Evolutionary conservation across 148 eudicot species (phyloP).

Genomic region (Vaccinium vitisidaea): DNA sequence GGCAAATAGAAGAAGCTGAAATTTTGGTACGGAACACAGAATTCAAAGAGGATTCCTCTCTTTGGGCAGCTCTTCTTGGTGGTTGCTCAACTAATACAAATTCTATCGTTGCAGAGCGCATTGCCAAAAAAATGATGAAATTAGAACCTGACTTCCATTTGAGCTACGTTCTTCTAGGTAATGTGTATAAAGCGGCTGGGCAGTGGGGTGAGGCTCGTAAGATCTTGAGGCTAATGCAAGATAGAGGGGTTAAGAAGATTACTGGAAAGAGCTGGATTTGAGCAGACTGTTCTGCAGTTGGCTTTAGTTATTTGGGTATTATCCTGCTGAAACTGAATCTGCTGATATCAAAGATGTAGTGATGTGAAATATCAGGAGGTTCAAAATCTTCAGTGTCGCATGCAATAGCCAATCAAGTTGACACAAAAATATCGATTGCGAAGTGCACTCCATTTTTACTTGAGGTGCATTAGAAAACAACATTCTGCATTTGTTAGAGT

Average conservation of each 20-base stretch:
- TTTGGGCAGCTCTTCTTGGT: constrained; percentile 79
- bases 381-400: not conserved
- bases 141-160: constrained; percentile 63
- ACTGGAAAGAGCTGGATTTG: constrained; percentile 85
- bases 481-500: not conserved
- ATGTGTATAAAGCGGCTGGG: constrained; percentile 62
- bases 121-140: constrained; percentile 71
- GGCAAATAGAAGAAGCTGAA: constrained; percentile 77
- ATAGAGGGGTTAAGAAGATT: constrained; percentile 60
- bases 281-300: constrained; percentile 9
- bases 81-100: constrained; percentile 64
- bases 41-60: constrained; percentile 42
- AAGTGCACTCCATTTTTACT: not conserved
- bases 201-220: constrained; percentile 65
- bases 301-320: not conserved
- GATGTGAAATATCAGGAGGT: not conserved
- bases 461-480: not conserved
- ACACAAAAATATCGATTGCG: not conserved
- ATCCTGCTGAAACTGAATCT: not conserved
- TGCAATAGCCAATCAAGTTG: not conserved
- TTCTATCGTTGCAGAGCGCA: constrained; percentile 63
- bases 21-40: constrained; percentile 50
- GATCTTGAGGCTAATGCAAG: constrained; percentile 56
- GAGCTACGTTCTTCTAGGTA: constrained; percentile 79
- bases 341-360: not conserved